Evolutionary conservation across 2,329 filamentous ascomycete genomes (phyloP), one percentile per base, ranked within the genome.

Genomic region (Trichophaea hybrida): DNA sequence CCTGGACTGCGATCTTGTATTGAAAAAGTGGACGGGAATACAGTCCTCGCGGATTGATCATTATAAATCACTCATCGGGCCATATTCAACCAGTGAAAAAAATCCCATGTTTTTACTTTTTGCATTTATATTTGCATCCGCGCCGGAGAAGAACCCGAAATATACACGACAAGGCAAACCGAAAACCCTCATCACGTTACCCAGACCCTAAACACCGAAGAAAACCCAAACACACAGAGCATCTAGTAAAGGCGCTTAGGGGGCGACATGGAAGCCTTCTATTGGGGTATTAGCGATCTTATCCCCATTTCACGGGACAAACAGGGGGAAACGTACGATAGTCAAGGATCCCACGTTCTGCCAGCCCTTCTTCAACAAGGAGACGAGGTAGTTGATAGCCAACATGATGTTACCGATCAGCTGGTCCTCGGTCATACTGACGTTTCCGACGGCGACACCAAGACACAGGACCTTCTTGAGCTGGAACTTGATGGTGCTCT

Each of bases 401-500:
- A 98, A 79, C 93, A 98, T 98, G 79, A 97, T 90, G 86, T 98
- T 98, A 74, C 82, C 86, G 70, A 98, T 85, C 70, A 98, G 80
- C 81, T 96, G 88, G 74, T 98, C 93, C 79, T 88, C 80, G 68
- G 82, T 86, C 93, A 98, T 98, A 72, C 85, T 89, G 72, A 98
- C 93, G 78, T 98, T 95, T 75, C 93, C 93, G 73, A 98, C 88
- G 71, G 93, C 93, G 75, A 97, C 91, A 86, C 91, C 93, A 84
- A 98, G 90, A 83, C 93, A 98, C 71, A 98, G 83, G 76, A 98
- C 93, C 88, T 98, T 98, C 88, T 98, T 98, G 74, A 98, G 83
- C 84, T 98, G 90, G 86, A 98, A 98, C 86, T 98, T 98, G 86
- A 98, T 97, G 77, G 93, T 98, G 72, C 88, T 95, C 86, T 96